Conservation (phyloP, 192 early-diverging fungal species). For the Powellomyces hirtus region DNA sequence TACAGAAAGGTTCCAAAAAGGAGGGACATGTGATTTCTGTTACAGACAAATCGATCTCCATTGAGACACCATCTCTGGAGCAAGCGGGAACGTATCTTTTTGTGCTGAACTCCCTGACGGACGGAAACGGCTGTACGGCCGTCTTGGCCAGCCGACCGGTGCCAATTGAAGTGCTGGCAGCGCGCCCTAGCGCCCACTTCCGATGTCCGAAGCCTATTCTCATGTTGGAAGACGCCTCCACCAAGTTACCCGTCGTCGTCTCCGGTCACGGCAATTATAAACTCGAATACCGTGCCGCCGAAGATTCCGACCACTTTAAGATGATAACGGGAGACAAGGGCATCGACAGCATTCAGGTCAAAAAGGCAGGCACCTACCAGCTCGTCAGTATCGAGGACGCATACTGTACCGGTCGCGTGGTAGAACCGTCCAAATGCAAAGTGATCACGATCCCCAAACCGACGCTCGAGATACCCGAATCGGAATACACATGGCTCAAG, state of each 20-base stretch:
- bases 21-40: conserved; percentile 7
- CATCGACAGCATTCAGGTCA: conserved; percentile 23
- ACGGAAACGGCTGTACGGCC: conserved; percentile 45
- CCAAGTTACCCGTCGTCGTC: conserved; percentile 26
- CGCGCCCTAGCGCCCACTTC: conserved; percentile 42
- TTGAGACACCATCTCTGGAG: conserved; percentile 28
- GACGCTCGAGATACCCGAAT: conserved; percentile 25
- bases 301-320: not conserved
- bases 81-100: conserved; percentile 42
- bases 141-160: conserved; percentile 31
- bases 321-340: not conserved
- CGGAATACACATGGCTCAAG: conserved; percentile 37
- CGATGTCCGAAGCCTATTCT: conserved; percentile 30
- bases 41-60: conserved; percentile 8
- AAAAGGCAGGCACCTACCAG: conserved; percentile 33
- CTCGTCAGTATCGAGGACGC: conserved; percentile 33
- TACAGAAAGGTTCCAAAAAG: conserved; percentile 33
- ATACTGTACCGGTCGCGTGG: conserved; percentile 32
- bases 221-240: conserved; percentile 33
- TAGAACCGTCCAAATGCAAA: conserved; percentile 24
- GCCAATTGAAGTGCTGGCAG: conserved; percentile 41
- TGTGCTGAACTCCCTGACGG: conserved; percentile 44
- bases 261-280: conserved; percentile 31
- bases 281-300: conserved; percentile 1
- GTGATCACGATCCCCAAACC: conserved; percentile 38